Conservation (phyloP, 371 early-diverging fungal genomes). For the Dichotomocladium elegans region DNA sequence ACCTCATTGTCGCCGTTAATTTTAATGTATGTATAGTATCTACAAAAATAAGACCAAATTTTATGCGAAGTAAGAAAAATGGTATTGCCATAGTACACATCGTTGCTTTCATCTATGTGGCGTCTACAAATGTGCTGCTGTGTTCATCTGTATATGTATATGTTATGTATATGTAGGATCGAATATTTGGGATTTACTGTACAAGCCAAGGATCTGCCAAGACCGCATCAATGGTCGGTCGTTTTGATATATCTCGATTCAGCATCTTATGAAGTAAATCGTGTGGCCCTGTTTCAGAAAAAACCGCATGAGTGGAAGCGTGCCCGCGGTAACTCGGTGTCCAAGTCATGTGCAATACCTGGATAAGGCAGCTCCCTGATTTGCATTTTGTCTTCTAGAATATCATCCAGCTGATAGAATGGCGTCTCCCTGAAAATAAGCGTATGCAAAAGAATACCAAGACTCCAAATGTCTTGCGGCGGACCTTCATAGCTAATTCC, state of each 20-base stretch:
- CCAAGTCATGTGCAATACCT: constrained; percentile 30
- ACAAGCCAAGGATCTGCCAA: constrained; percentile 53
- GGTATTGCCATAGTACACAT: too few relatives aligned
- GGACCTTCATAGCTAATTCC: constrained; percentile 70
- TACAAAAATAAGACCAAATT: too few relatives aligned
- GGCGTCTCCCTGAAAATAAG: constrained; percentile 79
- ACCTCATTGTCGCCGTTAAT: too few relatives aligned
- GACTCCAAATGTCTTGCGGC: constrained; percentile 84
- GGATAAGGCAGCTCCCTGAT: constrained; percentile 60
- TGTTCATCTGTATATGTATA: too few relatives aligned
- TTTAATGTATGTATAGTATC: too few relatives aligned
- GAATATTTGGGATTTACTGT: too few relatives aligned
- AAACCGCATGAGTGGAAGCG: background rate
- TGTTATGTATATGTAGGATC: too few relatives aligned
- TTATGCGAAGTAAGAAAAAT: too few relatives aligned
- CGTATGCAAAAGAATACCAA: constrained; percentile 79
- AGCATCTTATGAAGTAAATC: constrained; percentile 53
- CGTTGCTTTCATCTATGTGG: too few relatives aligned
- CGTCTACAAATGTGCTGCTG: too few relatives aligned
- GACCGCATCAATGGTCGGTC: constrained; percentile 54
- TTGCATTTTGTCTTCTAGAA: constrained; percentile 57
- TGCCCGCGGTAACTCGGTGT: too few relatives aligned
- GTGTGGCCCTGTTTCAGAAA: constrained; percentile 32
- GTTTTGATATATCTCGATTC: constrained; percentile 36
- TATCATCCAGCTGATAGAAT: constrained; percentile 76